A percentile compares a stretch with the other conserved stretches of the same genome.
Conservation (phyloP, 2,329 filamentous ascomycete genomes). For the Diaporthe sp. region DNA sequence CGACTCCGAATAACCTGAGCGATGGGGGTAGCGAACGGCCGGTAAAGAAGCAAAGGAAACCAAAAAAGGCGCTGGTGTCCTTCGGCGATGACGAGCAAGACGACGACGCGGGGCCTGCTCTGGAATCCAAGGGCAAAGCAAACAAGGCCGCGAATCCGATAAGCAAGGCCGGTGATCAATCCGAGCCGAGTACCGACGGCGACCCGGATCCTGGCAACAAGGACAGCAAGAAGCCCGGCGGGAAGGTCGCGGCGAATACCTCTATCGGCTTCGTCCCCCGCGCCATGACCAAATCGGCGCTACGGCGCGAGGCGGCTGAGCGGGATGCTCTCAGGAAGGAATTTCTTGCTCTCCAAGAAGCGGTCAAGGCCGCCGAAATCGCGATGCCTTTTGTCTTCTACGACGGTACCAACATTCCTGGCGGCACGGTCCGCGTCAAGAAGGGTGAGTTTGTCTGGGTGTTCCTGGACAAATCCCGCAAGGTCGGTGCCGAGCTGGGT, state of each 20-base stretch:
- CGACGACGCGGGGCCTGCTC: slow-evolving; percentile 49
- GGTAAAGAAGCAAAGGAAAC: slow-evolving; percentile 57
- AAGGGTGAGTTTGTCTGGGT: slow-evolving; percentile 96
- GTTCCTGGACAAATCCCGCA: slow-evolving; percentile 90
- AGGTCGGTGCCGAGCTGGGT: slow-evolving; percentile 85
- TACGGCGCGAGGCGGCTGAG: slow-evolving; percentile 81
- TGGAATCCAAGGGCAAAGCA: slow-evolving; percentile 35
- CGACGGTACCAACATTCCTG: slow-evolving; percentile 89
- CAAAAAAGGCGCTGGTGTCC: slow-evolving; percentile 61
- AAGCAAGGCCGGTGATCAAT: slow-evolving; percentile 33
- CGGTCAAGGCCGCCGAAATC: slow-evolving; percentile 89
- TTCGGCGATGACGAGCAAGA: slow-evolving; percentile 75
- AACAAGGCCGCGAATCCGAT: slow-evolving; percentile 15
- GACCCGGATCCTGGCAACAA: slow-evolving; percentile 42
- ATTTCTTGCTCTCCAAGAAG: slow-evolving; percentile 84
- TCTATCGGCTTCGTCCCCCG: slow-evolving; percentile 76
- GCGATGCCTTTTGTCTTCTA: slow-evolving; percentile 96
- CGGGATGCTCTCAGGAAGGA: slow-evolving; percentile 81
- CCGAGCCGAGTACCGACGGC: slow-evolving; percentile 22
- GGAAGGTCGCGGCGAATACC: slow-evolving; percentile 71
- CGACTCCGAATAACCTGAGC: slow-evolving; percentile 58
- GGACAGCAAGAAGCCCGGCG: slow-evolving; percentile 42
- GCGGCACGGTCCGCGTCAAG: slow-evolving; percentile 85
- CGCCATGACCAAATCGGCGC: slow-evolving; percentile 68
- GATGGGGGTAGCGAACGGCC: slow-evolving; percentile 42